Percentiles rank a stretch among this genome's conserved stretches.
phyloP scores from a whole-genome alignment of 495 filamentous ascomycete genomes.

The Daldinia grandis region DNA sequence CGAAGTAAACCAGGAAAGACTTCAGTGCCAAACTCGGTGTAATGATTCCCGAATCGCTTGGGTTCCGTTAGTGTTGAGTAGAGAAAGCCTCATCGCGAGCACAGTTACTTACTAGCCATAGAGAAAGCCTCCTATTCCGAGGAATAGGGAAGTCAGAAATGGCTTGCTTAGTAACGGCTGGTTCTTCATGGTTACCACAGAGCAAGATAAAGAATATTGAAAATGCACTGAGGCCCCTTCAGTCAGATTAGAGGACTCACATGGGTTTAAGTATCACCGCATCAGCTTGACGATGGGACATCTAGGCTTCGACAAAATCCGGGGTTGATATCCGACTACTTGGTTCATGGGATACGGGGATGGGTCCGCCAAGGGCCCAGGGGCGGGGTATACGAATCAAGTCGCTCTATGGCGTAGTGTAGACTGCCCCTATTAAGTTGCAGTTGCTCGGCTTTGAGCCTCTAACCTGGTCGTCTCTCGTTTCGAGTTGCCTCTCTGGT shows the following conservation, averaged over 20 bases:
- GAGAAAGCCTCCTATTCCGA: constrained; percentile 49
- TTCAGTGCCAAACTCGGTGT: constrained; percentile 54
- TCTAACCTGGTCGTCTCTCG: neutral
- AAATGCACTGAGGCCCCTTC: neutral
- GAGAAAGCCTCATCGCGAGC: neutral
- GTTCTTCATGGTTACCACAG: constrained; percentile 14
- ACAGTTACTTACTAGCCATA: constrained; percentile 46
- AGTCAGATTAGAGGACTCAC: neutral
- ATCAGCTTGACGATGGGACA: neutral
- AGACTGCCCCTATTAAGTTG: constrained; percentile 3
- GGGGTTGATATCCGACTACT: constrained; percentile 30
- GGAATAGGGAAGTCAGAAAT: constrained; percentile 47
- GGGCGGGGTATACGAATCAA: constrained; percentile 21
- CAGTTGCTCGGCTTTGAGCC: constrained; percentile 1
- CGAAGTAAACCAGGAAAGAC: constrained; percentile 54
- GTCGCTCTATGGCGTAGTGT: neutral
- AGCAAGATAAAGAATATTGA: neutral
- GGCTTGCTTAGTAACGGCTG: constrained; percentile 42
- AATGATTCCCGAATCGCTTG: constrained; percentile 54
- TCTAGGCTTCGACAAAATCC: constrained; percentile 12
- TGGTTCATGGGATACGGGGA: constrained; percentile 21
- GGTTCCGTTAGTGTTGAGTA: constrained; percentile 5
- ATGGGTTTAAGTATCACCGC: constrained; percentile 33
- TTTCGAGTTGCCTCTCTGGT: neutral
- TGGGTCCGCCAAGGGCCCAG: constrained; percentile 17